A percentile compares a stretch with the other conserved stretches of the same genome.
Evolutionary conservation across 805 yeast species (phyloP).

Genomic region (Starmera caribaea): DNA sequence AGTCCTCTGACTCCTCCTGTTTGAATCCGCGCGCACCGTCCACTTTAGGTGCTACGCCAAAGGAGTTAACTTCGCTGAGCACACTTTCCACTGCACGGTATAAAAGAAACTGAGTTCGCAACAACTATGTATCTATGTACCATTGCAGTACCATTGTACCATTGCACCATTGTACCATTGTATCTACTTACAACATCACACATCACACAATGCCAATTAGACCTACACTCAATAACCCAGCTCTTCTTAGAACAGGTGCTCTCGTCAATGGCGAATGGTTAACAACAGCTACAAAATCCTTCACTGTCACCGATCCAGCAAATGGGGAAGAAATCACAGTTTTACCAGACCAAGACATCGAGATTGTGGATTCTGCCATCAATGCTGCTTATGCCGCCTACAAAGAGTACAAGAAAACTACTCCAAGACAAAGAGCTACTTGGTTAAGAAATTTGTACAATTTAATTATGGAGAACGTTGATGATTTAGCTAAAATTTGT

Average conservation of each 20-base stretch:
- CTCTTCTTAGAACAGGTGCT: slow-evolving; percentile 50
- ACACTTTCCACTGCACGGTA: too few relatives aligned
- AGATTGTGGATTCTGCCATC: slow-evolving; percentile 48
- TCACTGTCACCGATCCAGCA: slow-evolving; percentile 74
- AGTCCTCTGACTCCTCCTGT: too few relatives aligned
- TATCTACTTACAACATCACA: too few relatives aligned
- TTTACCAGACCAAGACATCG: slow-evolving; percentile 53
- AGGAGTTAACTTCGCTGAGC: too few relatives aligned
- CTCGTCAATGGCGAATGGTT: slow-evolving; percentile 73
- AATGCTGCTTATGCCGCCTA: slow-evolving; percentile 38
- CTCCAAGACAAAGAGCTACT: slow-evolving; percentile 39
- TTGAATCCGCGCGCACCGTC: too few relatives aligned
- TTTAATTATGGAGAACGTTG: slow-evolving; percentile 43
- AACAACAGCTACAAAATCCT: slow-evolving; percentile 31
- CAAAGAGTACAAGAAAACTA: slow-evolving; percentile 33
- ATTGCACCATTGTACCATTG: too few relatives aligned
- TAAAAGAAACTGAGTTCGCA: too few relatives aligned
- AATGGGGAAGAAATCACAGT: slow-evolving; percentile 44
- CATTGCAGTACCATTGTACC: too few relatives aligned
- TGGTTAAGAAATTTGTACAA: slow-evolving; percentile 41
- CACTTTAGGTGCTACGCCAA: too few relatives aligned
- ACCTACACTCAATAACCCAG: slow-evolving; percentile 32
- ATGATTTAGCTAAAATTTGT: slow-evolving; percentile 45
- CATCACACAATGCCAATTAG: too few relatives aligned
- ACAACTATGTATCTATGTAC: too few relatives aligned